A percentile compares a stretch with the other conserved stretches of the same genome.
Conservation (phyloP, 192 early-diverging fungal species). For the Pilaira anomala region DNA sequence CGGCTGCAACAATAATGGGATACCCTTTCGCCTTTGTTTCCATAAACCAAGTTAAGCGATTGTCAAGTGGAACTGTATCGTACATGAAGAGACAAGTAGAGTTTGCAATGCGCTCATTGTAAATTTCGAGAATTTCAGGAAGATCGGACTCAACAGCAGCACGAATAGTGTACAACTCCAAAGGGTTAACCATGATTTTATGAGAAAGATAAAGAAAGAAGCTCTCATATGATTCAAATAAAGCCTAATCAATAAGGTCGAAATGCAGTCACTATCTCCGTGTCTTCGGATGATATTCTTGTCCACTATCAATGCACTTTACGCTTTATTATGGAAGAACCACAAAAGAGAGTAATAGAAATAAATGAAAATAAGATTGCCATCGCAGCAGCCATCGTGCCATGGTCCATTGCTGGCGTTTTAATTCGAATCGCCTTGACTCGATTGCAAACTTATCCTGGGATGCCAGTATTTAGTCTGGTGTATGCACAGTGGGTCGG, state of each 20-base stretch:
- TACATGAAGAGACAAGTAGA: slow-evolving; percentile 46
- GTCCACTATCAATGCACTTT: not conserved
- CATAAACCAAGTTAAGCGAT: slow-evolving; percentile 41
- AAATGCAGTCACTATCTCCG: too few species aligned
- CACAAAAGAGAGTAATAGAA: not conserved
- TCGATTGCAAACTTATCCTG: slow-evolving; percentile 53
- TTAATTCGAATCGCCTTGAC: slow-evolving; percentile 57
- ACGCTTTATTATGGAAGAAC: not conserved
- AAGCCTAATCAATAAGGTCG: too few species aligned
- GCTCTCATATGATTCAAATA: not conserved
- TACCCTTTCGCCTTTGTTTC: slow-evolving; percentile 38
- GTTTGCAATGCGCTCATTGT: slow-evolving; percentile 44
- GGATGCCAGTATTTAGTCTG: slow-evolving; percentile 58
- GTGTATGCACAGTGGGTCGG: slow-evolving; percentile 68
- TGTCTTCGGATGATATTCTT: not conserved
- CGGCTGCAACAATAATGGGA: slow-evolving; percentile 45
- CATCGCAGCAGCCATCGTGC: slow-evolving; percentile 35
- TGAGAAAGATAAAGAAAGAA: not conserved
- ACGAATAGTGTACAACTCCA: slow-evolving; percentile 36
- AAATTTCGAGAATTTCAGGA: slow-evolving; percentile 41
- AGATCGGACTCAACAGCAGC: slow-evolving; percentile 40
- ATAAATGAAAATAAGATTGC: slow-evolving; percentile 33
- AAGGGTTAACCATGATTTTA: slow-evolving; percentile 8
- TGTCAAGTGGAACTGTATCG: slow-evolving; percentile 37
- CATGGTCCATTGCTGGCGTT: slow-evolving; percentile 63